phyloP scores from a whole-genome alignment of 495 filamentous ascomycete genomes.

The Penicillium desertorum region DNA sequence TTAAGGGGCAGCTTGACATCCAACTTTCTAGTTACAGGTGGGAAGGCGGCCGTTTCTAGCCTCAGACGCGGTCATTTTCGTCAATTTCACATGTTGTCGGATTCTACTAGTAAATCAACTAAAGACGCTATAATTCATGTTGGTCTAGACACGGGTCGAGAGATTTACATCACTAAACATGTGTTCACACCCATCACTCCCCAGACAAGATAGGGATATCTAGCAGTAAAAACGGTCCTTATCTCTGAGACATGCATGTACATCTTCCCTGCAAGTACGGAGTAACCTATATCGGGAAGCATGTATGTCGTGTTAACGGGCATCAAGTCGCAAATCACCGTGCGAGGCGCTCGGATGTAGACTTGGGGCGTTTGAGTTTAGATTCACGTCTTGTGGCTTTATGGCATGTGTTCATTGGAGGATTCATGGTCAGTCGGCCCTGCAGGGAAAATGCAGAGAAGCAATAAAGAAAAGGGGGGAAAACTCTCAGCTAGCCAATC shows the following conservation, averaged over 20 bases:
- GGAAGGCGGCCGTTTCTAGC: background rate
- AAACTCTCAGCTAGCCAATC: background rate
- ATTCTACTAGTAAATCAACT: no score
- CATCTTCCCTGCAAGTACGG: background rate
- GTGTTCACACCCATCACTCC: background rate
- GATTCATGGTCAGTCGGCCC: background rate
- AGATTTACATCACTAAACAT: background rate
- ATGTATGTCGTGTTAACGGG: background rate
- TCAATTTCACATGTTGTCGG: no score
- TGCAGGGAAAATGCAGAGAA: conserved; percentile 15
- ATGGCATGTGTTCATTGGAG: background rate
- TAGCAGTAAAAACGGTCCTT: background rate
- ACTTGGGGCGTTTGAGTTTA: background rate
- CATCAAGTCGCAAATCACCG: background rate
- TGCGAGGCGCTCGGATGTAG: background rate
- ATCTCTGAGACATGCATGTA: conserved; percentile 5
- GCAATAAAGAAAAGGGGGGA: background rate
- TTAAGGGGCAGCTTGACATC: no score
- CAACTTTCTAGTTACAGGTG: no score
- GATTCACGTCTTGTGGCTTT: background rate
- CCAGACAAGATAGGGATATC: background rate
- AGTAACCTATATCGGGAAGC: background rate
- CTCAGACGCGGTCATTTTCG: no score
- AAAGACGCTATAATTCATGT: no score
- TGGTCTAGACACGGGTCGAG: background rate